These are phyloP conservation scores for Yamadazyma friedrichii DNA, from an alignment of 1,139 yeast genomes.

Conservation along the genomic window DNA sequence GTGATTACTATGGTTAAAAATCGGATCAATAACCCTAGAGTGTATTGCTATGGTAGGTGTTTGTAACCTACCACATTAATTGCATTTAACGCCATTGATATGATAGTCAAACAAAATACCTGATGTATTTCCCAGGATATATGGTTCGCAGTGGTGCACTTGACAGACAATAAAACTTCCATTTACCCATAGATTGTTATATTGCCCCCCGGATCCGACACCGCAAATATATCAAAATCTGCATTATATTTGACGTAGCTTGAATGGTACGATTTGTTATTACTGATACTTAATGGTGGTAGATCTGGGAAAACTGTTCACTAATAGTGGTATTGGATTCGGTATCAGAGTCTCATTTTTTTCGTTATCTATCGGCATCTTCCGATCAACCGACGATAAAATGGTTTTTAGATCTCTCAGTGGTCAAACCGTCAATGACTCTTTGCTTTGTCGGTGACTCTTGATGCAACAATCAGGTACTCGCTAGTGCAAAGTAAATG, in stretches of 20 bases:
- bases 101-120: too few species aligned
- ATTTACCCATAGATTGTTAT: conserved; percentile 1
- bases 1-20: too few species aligned
- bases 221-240: too few species aligned
- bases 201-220: too few species aligned
- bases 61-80: neutral
- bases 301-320: neutral
- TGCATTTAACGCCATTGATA: neutral
- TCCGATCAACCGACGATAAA: conserved; percentile 7
- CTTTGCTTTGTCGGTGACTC: neutral
- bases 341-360: conserved; percentile 3
- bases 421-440: neutral
- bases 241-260: too few species aligned
- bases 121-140: too few species aligned
- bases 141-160: neutral
- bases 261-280: too few species aligned
- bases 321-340: neutral
- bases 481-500: neutral
- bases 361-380: conserved; percentile 4
- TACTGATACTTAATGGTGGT: too few species aligned
- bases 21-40: too few species aligned
- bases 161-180: conserved; percentile 1
- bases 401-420: neutral
- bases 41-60: neutral
- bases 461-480: neutral